Evolutionary conservation across 2,329 filamentous ascomycete species (phyloP).

Genomic region (Hypoxylon sp.): DNA sequence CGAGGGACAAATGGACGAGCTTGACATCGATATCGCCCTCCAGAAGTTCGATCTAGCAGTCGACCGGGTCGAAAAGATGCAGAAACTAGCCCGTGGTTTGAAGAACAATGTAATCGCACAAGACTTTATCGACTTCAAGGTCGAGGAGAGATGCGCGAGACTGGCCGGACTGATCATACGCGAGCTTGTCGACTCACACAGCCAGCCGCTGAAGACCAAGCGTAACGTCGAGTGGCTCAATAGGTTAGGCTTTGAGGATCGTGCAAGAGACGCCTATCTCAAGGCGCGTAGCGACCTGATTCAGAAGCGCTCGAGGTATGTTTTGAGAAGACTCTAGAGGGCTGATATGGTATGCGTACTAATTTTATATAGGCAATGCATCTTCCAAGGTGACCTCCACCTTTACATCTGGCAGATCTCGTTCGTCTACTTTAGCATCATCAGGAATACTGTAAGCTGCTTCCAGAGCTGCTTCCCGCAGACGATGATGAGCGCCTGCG

Average conservation of each 20-base stretch:
- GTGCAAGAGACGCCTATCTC: slow-evolving; percentile 88
- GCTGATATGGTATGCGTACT: slow-evolving; percentile 41
- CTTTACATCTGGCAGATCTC: slow-evolving; percentile 96
- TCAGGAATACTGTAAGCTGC: slow-evolving; percentile 91
- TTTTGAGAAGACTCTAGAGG: slow-evolving; percentile 20
- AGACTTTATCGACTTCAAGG: slow-evolving; percentile 91
- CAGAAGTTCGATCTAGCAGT: slow-evolving; percentile 91
- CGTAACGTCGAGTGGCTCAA: slow-evolving; percentile 87
- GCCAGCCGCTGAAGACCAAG: slow-evolving; percentile 81
- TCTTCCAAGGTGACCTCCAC: slow-evolving; percentile 93
- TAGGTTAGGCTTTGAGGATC: slow-evolving; percentile 88
- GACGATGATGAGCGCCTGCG: slow-evolving; percentile 90
- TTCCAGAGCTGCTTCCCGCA: slow-evolving; percentile 90
- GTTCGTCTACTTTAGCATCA: slow-evolving; percentile 94
- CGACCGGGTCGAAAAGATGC: slow-evolving; percentile 84
- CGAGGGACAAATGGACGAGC: slow-evolving; percentile 92
- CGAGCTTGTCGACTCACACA: slow-evolving; percentile 81
- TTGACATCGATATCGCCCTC: slow-evolving; percentile 95
- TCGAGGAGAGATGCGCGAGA: slow-evolving; percentile 84
- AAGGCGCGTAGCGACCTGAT: slow-evolving; percentile 82
- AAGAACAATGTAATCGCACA: slow-evolving; percentile 90
- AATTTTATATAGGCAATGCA: slow-evolving; percentile 76
- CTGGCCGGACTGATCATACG: slow-evolving; percentile 82
- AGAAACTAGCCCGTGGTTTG: slow-evolving; percentile 80
- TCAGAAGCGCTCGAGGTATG: slow-evolving; percentile 83